Evolutionary conservation across 805 yeast genomes (phyloP).

Genomic region (Zygosaccharomyces lentus): DNA sequence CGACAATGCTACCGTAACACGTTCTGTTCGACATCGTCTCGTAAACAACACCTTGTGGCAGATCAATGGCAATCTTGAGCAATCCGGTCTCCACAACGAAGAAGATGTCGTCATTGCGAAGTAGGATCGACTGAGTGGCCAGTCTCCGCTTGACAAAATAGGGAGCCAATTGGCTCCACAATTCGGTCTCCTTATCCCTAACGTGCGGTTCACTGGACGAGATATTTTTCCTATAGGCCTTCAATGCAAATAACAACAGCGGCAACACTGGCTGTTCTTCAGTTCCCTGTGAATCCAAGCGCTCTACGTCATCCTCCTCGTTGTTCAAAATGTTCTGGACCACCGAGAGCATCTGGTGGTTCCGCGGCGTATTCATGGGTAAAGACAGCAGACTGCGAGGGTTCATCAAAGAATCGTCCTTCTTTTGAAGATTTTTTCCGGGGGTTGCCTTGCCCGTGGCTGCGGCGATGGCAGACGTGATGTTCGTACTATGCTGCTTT

Average conservation of each 20-base stretch:
- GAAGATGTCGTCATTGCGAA: conserved; percentile 37
- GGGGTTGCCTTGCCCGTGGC: conserved; percentile 11
- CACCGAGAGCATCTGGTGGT: conserved; percentile 38
- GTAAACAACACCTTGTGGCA: conserved; percentile 41
- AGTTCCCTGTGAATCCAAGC: conserved; percentile 18
- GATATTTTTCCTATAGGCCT: conserved; percentile 27
- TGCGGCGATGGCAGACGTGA: conserved; percentile 10
- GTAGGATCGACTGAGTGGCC: conserved; percentile 45
- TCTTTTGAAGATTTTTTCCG: conserved; percentile 3
- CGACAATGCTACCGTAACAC: conserved; percentile 45
- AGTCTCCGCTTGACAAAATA: conserved; percentile 50
- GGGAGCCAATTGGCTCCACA: conserved; percentile 63
- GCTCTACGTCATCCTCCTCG: conserved; percentile 28
- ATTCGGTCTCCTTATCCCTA: conserved; percentile 41
- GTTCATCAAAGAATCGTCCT: not conserved
- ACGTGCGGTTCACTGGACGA: conserved; percentile 25
- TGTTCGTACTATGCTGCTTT: conserved; percentile 10
- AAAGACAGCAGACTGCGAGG: conserved; percentile 16
- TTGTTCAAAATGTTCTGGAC: conserved; percentile 35
- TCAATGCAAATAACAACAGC: conserved; percentile 28
- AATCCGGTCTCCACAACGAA: conserved; percentile 57
- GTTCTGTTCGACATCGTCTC: conserved; percentile 51
- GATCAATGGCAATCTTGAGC: conserved; percentile 47
- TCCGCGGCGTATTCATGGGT: conserved; percentile 40
- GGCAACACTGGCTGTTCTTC: conserved; percentile 28